These are phyloP conservation scores for Lizonia empirigonia DNA, from an alignment of 2,329 filamentous ascomycete species.

Conservation along the genomic window DNA sequence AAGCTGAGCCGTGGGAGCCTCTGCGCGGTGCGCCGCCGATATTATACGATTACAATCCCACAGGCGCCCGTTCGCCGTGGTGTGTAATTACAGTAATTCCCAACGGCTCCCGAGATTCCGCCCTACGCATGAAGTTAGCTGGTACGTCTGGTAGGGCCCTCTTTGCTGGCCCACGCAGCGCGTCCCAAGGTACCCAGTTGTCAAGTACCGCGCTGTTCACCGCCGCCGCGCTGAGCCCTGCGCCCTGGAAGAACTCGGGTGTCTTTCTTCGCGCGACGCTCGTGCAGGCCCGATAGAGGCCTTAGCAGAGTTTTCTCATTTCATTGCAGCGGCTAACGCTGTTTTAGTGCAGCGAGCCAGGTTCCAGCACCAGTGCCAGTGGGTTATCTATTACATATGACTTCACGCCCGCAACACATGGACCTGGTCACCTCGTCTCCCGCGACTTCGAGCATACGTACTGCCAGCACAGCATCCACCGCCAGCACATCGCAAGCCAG, in stretches of 20 bases:
- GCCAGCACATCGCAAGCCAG: slow-evolving; percentile 26
- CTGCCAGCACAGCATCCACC: slow-evolving; percentile 15
- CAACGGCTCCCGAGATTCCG: slow-evolving; percentile 21
- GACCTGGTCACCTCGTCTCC: slow-evolving; percentile 27
- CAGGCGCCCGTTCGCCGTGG: slow-evolving; percentile 8
- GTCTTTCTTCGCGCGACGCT: slow-evolving; percentile 33
- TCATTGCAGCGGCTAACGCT: slow-evolving; percentile 40
- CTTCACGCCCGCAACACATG: slow-evolving; percentile 36
- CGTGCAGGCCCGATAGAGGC: slow-evolving; percentile 39
- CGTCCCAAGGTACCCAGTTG: slow-evolving; percentile 21
- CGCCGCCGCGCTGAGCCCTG: slow-evolving; percentile 27
- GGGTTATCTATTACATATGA: slow-evolving; percentile 41
- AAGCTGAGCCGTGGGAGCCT: background rate
- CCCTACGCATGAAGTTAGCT: slow-evolving; percentile 16
- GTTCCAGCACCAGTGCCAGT: slow-evolving; percentile 30
- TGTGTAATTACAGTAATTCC: slow-evolving; percentile 15
- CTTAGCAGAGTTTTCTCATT: slow-evolving; percentile 44
- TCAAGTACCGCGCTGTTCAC: slow-evolving; percentile 32
- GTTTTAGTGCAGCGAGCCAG: slow-evolving; percentile 36
- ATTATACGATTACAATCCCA: slow-evolving; percentile 10
- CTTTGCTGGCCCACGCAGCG: slow-evolving; percentile 12
- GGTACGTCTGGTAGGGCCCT: slow-evolving; percentile 10
- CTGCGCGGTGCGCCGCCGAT: slow-evolving; percentile 2
- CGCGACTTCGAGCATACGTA: slow-evolving; percentile 18
- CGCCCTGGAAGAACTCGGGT: slow-evolving; percentile 32